Evolutionary conservation across 2,329 filamentous ascomycete species (phyloP), one percentile per base, ranked within the genome.

Genomic region (Dothistroma pini): DNA sequence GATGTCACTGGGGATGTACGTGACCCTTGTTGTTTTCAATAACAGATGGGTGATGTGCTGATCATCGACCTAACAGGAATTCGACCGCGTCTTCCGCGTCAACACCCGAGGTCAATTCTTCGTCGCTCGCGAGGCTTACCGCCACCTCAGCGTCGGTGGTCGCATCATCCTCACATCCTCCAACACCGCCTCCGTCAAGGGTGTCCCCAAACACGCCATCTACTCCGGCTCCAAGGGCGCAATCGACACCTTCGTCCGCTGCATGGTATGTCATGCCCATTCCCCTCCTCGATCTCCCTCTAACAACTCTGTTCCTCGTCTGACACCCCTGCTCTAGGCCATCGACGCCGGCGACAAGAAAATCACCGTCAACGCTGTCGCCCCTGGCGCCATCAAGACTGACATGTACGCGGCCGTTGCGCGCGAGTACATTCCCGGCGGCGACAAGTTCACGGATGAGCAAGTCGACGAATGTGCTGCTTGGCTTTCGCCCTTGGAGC

Each of bases 51-150:
- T 29, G 25, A 29, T 29, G 2, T 51, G 19, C 25, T 50, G 10
- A 25, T 29, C 29, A 22, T 22, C 35, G 3, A n/a, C 34, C 12
- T 41, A 29, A 35, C 81, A 82, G 71, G 78, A 82, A 72, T 84
- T 79, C 67, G 81, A 86, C 74, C 79, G 80, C 48, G 83, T 86
- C 59, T 84, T 86, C 73, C 78, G 76, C 71, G 80, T 86, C 72
- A 86, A 86, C 78, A 85, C 83, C 32, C 81, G 84, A 48, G 84
- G 82, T 31, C 84, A 86, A 70, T 86, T 86, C 78, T 86, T 86
- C 73, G 84, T 86, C 59, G 83, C 82, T 57, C 78, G 80, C 67
- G 80, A 81, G 74, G 80, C 79, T n/a, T 82, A 82, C 76, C 79
- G 79, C 75, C 76, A 79, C 67, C 77, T 80, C 71, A 75, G 76